A percentile compares a stretch with the other conserved stretches of the same genome.
phyloP scores from a whole-genome alignment of 257 asterid species.

The Hygrophila difformis region DNA sequence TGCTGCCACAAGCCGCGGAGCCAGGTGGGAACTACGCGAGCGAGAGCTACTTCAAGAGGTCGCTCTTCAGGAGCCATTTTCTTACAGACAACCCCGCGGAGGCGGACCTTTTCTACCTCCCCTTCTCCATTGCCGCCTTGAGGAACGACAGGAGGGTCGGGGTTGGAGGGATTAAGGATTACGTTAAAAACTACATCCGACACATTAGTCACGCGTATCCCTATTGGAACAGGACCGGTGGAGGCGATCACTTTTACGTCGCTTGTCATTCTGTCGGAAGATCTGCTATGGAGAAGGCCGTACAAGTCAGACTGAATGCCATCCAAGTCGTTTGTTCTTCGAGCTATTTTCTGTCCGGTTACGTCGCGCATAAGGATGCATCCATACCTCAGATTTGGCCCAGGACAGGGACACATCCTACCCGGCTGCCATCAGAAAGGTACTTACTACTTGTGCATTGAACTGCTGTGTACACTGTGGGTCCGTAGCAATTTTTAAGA shows the following conservation, averaged over 20 bases:
- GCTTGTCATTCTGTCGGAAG: constrained; percentile 83
- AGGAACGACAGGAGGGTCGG: constrained; percentile 71
- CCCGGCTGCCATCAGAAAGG: constrained; percentile 35
- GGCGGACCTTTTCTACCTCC: constrained; percentile 78
- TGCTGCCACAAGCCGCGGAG: constrained; percentile 28
- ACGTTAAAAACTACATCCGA: constrained; percentile 31
- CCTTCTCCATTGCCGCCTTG: constrained; percentile 69
- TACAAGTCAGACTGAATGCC: constrained; percentile 54
- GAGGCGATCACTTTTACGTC: constrained; percentile 88
- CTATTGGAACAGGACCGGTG: constrained; percentile 72
- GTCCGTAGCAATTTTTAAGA: too few species aligned
- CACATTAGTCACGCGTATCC: constrained; percentile 45
- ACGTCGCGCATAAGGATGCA: constrained; percentile 78
- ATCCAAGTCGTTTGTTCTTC: constrained; percentile 91
- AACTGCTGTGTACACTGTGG: too few species aligned
- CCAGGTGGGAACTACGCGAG: constrained; percentile 96
- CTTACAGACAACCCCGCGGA: constrained; percentile 55
- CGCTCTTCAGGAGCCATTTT: constrained; percentile 57
- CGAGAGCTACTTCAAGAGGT: constrained; percentile 78
- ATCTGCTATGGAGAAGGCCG: constrained; percentile 67
- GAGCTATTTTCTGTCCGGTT: constrained; percentile 67
- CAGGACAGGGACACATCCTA: constrained; percentile 33
- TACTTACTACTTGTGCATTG: too few species aligned
- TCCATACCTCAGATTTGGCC: constrained; percentile 98
- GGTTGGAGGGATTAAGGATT: constrained; percentile 56